Percentiles rank a stretch among this genome's conserved stretches.
These are phyloP conservation scores for Fusarium dlaminii DNA, from an alignment of 2,329 filamentous ascomycete genomes.

Conservation along the genomic window DNA sequence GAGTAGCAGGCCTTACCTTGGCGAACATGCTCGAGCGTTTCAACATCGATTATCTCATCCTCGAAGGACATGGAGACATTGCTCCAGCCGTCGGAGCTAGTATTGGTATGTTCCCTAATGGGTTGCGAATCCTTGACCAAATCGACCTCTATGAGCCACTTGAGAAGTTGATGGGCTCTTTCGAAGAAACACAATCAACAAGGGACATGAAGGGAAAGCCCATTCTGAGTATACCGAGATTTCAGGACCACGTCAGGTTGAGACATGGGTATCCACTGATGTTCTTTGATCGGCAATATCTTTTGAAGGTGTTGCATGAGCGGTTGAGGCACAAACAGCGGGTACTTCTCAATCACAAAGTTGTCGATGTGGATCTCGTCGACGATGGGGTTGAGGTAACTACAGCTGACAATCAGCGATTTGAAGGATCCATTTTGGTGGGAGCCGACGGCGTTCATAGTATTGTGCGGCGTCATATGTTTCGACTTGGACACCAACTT, in stretches of 20 bases:
- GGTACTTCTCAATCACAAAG: neutral
- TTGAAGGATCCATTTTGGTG: neutral
- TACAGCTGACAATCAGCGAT: neutral
- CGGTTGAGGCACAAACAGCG: no score
- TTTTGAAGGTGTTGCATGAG: no score
- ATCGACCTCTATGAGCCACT: conserved; percentile 36
- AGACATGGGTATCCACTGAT: no score
- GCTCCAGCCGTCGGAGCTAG: conserved; percentile 58
- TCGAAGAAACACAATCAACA: neutral
- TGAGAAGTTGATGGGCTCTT: no score
- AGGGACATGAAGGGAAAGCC: neutral
- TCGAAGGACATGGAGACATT: conserved; percentile 55
- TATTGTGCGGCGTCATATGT: neutral
- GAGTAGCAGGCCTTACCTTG: conserved; percentile 19
- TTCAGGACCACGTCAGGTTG: no score
- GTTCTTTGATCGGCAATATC: no score
- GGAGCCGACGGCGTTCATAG: conserved; percentile 15
- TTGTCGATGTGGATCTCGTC: neutral
- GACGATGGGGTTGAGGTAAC: neutral
- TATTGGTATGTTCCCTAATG: conserved; percentile 57
- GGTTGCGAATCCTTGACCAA: conserved; percentile 59
- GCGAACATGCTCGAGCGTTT: conserved; percentile 28
- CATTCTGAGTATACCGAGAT: no score
- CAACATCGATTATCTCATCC: conserved; percentile 58
- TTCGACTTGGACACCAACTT: neutral